Base-by-base conservation (phyloP, 1,139 yeast species). In the Hanseniaspora gamundiae region DNA sequence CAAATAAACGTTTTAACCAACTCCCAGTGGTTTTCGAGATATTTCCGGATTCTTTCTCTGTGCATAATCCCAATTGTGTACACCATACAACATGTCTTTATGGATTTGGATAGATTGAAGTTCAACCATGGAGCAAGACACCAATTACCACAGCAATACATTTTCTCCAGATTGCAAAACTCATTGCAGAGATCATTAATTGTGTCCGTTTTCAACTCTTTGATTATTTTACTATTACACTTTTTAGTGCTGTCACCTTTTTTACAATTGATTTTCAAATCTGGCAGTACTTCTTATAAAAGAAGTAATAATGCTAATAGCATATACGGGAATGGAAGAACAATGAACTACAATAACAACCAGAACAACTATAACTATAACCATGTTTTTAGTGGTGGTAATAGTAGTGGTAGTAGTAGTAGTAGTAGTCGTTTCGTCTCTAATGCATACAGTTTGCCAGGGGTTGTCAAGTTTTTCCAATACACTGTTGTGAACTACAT, bases 101-200 rank as follows among this genome's bases (percentile, higher is more conserved):
- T 73, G 49, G 87, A 81, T 57, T 68, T 78, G 51, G 84, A 81
- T 58, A 68, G 75, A 47, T 63, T 86, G 42, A 59, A 63, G 2
- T 75, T 82, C 59, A 57, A 61, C 14, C 59, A 64, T 43, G 66
- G 64, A 4, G 52, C 54, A 8, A 39, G 36, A 7, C 67, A 50
- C 53, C 71, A 58, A 52, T 60, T 62, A 28, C 70, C 73, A 29
- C 64, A 67, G 51, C 46, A 48, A 40, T 52, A 57, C 55, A 52
- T 66, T 6, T 30, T 49, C 2, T 35, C 49, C 3, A 52, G 52
- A 33, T 13, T 54, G 9, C 40, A 44, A 16, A 53, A 48, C 28
- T 49, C 53, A 8, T 16, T 54, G 1, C 45, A 48, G 3, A 58
- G 55, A 38, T 47, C 54, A 21, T 21, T 45, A 0, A 46, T 55